Percentiles rank a stretch among this genome's conserved stretches.
phyloP scores from a whole-genome alignment of 345 rosid genomes.

The Eucalyptus brandiana region DNA sequence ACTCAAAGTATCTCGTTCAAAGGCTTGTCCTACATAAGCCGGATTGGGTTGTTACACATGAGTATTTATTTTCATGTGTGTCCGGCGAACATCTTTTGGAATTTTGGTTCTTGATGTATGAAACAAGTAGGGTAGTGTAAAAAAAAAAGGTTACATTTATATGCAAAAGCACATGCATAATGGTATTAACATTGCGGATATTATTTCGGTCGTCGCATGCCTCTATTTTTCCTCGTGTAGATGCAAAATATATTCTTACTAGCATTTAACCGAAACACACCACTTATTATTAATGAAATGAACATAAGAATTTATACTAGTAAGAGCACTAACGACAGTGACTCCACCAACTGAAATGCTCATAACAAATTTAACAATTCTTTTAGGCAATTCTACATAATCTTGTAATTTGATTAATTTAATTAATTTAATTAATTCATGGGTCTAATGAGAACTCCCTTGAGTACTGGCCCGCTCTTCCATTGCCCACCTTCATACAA shows the following conservation, averaged over 20 bases:
- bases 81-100: rapidly evolving
- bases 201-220: background rate
- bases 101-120: background rate
- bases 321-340: background rate
- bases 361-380: background rate
- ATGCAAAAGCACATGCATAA: background rate
- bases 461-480: conserved; percentile 50
- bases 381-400: background rate
- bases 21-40: rapidly evolving
- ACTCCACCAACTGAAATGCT: background rate
- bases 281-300: background rate
- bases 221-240: background rate
- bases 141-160: background rate
- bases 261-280: background rate
- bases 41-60: background rate
- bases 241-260: background rate
- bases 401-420: background rate
- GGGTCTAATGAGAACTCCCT: conserved; percentile 41
- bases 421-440: background rate
- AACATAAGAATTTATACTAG: background rate
- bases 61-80: background rate
- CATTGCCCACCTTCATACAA: conserved; percentile 26
- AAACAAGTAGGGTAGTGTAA: background rate
- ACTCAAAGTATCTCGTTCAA: background rate
- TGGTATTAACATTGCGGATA: background rate